These are phyloP conservation scores for Pilobolus umbonatus DNA, from an alignment of 192 early-diverging fungal genomes.

Conservation along the genomic window DNA sequence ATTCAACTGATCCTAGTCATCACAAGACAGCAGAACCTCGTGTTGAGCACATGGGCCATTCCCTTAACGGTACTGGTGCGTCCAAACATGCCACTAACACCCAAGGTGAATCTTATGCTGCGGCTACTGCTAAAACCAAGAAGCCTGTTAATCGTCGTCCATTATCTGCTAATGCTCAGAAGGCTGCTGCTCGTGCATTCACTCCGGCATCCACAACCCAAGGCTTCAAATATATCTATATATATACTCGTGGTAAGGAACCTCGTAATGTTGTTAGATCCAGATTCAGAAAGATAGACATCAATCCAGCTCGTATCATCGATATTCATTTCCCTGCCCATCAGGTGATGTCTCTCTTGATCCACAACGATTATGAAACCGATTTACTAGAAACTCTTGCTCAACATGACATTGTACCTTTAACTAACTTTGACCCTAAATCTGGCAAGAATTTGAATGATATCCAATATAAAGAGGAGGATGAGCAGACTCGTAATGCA, in stretches of 20 bases:
- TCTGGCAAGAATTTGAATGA: constrained; percentile 3
- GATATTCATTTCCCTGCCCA: constrained; percentile 20
- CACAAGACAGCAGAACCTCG: too few species aligned
- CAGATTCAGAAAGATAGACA: background rate
- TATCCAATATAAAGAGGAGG: too few species aligned
- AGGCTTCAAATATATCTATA: background rate
- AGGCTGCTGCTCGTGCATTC: background rate
- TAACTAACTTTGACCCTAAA: constrained; percentile 4
- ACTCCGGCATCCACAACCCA: background rate
- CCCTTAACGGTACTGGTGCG: too few species aligned
- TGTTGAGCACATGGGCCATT: too few species aligned
- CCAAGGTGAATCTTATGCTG: too few species aligned
- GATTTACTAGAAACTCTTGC: background rate
- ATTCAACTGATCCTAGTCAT: too few species aligned
- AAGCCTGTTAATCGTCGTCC: too few species aligned
- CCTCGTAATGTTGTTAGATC: background rate
- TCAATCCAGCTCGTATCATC: constrained; percentile 6
- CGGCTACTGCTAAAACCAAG: too few species aligned
- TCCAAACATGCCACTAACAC: too few species aligned
- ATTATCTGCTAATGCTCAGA: too few species aligned
- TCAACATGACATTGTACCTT: background rate
- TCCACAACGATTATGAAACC: background rate
- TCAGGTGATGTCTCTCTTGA: background rate
- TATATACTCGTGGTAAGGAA: background rate
- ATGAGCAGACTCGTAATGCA: too few species aligned